phyloP scores from a whole-genome alignment of 1,139 yeast genomes.

The Oligophagozyma castellii region DNA sequence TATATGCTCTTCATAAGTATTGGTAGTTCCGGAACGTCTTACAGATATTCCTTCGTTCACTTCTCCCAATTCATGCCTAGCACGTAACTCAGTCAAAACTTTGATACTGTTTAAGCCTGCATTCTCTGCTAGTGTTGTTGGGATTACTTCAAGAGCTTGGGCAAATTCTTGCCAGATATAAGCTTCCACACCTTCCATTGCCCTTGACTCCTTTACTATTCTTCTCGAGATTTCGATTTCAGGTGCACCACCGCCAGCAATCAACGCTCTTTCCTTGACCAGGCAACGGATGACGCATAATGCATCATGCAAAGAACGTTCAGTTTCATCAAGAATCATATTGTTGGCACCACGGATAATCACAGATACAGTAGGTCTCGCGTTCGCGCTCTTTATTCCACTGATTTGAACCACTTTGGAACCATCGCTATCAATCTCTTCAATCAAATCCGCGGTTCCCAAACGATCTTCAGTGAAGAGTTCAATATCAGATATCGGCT shows the following conservation, averaged over 20 bases:
- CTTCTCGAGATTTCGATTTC: constrained; percentile 87
- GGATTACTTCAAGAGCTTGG: constrained; percentile 87
- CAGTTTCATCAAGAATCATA: constrained; percentile 86
- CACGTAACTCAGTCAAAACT: constrained; percentile 88
- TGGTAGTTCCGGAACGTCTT: constrained; percentile 84
- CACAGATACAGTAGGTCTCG: constrained; percentile 73
- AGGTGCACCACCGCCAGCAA: constrained; percentile 99
- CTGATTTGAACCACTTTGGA: constrained; percentile 83
- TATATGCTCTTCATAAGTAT: constrained; percentile 87
- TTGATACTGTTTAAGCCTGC: constrained; percentile 94
- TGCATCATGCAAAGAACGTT: constrained; percentile 93
- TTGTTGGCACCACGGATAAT: constrained; percentile 91
- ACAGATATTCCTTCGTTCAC: constrained; percentile 91
- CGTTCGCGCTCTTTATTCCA: constrained; percentile 48
- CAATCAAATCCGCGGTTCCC: constrained; percentile 84
- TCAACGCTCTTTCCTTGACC: constrained; percentile 84
- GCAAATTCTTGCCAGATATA: constrained; percentile 95
- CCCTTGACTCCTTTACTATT: constrained; percentile 62
- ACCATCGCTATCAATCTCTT: constrained; percentile 85
- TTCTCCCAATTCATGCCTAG: constrained; percentile 85
- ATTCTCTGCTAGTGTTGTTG: constrained; percentile 94
- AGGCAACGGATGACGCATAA: constrained; percentile 91
- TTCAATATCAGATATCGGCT: constrained; percentile 92
- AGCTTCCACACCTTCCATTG: constrained; percentile 81
- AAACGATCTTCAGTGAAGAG: constrained; percentile 84